Evolutionary conservation across 306 rosid genomes (phyloP), one percentile per base, ranked within the genome.

Genomic region (Corylus americana): DNA sequence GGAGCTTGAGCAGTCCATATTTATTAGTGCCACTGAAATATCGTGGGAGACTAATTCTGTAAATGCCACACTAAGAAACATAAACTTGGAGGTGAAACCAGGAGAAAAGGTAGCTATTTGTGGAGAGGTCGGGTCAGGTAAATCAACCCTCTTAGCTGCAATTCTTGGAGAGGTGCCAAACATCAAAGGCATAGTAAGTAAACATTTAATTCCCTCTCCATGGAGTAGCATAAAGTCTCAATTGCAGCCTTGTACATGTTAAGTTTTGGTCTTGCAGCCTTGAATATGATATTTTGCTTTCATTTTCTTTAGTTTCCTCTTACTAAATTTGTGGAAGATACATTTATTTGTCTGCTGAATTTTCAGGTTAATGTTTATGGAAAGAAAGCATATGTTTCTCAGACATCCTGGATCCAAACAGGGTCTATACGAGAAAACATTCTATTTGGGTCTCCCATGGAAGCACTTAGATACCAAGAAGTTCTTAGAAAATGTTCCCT

Each of bases 331-430:
- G 53, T 12, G 53, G 53, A 49, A 49, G 3, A 49, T 49, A 49
- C 1, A 42, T 5, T 5, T 42, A 11, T 16, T 18, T 4, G 37
- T 11, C 10, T 3, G 3, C 70, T 35, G 7, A 31, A 31, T 64
- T 47, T 86, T 27, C 87, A 88, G 92, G 84, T 86, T 77, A 77
- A 73, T 61, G 79, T 76, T 50, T 62, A 69, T 75, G 92, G 91
- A 35, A 86, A 85, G 73, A 55, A 86, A 68, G 94, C 91, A 35
- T 90, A 84, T 79, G 91, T 90, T 84, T 84, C 94, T 47, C 91
- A 90, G 74, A 80, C 91, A 58, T 83, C 94, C 18, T 90, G 91
- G 94, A 86, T 90, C 54, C 90, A 86, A 72, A 80, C 90, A 0
- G 92, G 92, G 2, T 88, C 87, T n/a, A 86, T 90, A 42, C 63